phyloP scores from a whole-genome alignment of 768 basidiomycete species.

The Leccinum rimulosum region DNA sequence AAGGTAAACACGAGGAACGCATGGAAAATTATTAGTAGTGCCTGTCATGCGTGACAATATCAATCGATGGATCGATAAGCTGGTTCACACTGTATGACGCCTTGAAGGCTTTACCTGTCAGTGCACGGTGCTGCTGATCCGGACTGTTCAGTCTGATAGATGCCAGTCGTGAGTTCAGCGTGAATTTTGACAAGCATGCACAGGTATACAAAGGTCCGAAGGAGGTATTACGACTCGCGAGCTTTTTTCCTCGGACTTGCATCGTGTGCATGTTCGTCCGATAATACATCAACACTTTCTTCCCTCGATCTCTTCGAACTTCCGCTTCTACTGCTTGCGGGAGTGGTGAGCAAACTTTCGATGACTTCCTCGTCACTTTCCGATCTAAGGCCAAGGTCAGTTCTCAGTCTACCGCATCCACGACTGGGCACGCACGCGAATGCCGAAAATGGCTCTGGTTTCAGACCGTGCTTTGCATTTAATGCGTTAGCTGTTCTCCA shows the following conservation, averaged over 20 bases:
- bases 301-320: slow-evolving; percentile 17
- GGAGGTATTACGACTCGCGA: slow-evolving; percentile 6
- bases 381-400: slow-evolving; percentile 12
- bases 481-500: slow-evolving; percentile 21
- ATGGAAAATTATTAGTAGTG: slow-evolving; percentile 25
- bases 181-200: slow-evolving; percentile 1
- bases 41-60: background rate
- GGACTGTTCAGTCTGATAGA: background rate
- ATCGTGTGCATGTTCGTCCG: background rate
- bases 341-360: slow-evolving; percentile 27
- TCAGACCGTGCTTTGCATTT: slow-evolving; percentile 6
- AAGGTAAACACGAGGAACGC: slow-evolving; percentile 67
- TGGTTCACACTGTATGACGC: background rate
- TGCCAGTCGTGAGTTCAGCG: background rate
- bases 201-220: background rate
- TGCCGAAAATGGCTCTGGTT: slow-evolving; percentile 18
- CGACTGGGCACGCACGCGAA: slow-evolving; percentile 21
- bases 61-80: slow-evolving; percentile 5
- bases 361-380: slow-evolving; percentile 26
- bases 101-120: background rate
- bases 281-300: slow-evolving; percentile 1
- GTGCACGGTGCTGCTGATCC: background rate
- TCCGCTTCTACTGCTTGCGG: slow-evolving; percentile 15
- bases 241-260: slow-evolving; percentile 14
- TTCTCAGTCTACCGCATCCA: background rate